Conservation (phyloP, 1,284 basidiomycete species). For the Prillingera fragicola region DNA sequence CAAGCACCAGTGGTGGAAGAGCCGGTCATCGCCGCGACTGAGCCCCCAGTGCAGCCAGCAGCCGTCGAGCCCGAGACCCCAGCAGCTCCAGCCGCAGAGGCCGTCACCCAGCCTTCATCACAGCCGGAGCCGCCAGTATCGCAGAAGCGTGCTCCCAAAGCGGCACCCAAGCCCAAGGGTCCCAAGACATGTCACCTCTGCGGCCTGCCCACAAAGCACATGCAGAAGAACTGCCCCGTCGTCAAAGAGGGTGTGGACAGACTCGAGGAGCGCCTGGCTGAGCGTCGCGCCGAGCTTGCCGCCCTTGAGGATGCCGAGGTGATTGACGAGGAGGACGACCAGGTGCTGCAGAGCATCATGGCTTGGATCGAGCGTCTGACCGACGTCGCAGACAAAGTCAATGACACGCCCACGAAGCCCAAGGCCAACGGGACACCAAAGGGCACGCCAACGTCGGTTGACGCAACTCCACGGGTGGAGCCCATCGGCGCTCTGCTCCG, state of each 20-base stretch:
- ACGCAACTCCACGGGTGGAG: not conserved
- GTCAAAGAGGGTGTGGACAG: slow-evolving; percentile 23
- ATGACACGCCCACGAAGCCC: slow-evolving; percentile 1
- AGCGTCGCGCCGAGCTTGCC: slow-evolving; percentile 6
- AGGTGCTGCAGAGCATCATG: slow-evolving; percentile 23
- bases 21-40: too few species aligned
- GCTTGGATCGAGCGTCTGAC: slow-evolving; percentile 27
- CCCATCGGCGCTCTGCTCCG: not conserved
- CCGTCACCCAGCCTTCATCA: not conserved
- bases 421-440: not conserved
- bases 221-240: slow-evolving; percentile 30
- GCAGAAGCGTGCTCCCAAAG: not conserved
- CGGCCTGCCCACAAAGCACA: slow-evolving; percentile 14
- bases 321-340: slow-evolving; percentile 5
- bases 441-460: not conserved
- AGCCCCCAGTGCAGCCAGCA: too few species aligned
- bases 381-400: slow-evolving; percentile 20
- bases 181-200: slow-evolving; percentile 15
- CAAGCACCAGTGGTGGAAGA: too few species aligned
- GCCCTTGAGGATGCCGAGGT: not conserved
- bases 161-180: not conserved
- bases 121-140: not conserved
- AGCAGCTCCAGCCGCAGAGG: not conserved
- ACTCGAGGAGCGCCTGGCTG: slow-evolving; percentile 16
- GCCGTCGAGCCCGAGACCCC: not conserved